These are phyloP conservation scores for Saccharomycopsis amapae DNA, from an alignment of 805 yeast genomes.

Conservation along the genomic window DNA sequence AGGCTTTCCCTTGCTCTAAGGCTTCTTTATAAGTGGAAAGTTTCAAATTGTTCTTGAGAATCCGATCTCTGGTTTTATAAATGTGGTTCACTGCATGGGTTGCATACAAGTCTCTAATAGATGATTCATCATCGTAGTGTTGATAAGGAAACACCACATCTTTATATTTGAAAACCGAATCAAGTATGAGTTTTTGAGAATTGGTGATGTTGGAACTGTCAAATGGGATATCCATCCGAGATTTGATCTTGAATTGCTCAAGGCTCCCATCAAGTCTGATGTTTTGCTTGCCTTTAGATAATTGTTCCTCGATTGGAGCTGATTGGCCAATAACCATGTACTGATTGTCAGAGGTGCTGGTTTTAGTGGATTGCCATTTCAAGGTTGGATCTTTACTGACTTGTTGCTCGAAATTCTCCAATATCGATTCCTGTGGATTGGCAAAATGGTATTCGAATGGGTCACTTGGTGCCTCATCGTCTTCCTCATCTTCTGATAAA, in stretches of 20 bases:
- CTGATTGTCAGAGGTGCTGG: slow-evolving; percentile 23
- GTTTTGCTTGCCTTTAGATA: background rate
- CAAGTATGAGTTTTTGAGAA: slow-evolving; percentile 47
- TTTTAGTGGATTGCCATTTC: slow-evolving; percentile 29
- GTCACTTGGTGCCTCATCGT: slow-evolving; percentile 40
- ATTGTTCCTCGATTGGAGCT: slow-evolving; percentile 26
- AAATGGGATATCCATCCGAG: slow-evolving; percentile 32
- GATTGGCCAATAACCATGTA: slow-evolving; percentile 32
- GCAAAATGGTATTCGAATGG: slow-evolving; percentile 77
- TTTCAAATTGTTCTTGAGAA: slow-evolving; percentile 67
- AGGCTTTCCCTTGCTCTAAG: slow-evolving; percentile 16
- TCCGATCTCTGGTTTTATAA: slow-evolving; percentile 78
- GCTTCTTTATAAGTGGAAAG: slow-evolving; percentile 38
- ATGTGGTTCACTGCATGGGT: slow-evolving; percentile 79
- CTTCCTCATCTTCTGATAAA: slow-evolving; percentile 28
- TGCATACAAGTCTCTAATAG: slow-evolving; percentile 55
- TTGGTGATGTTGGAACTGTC: slow-evolving; percentile 28
- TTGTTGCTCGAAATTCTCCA: slow-evolving; percentile 8
- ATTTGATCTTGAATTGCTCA: slow-evolving; percentile 36
- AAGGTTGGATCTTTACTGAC: slow-evolving; percentile 22
- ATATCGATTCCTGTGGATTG: slow-evolving; percentile 26
- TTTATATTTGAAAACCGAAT: slow-evolving; percentile 64
- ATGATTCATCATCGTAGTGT: slow-evolving; percentile 39
- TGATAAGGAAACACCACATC: slow-evolving; percentile 60
- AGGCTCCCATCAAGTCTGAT: slow-evolving; percentile 6